These are phyloP conservation scores for Monilinia fructicola DNA, from an alignment of 2,329 filamentous ascomycete species.

Conservation along the genomic window DNA sequence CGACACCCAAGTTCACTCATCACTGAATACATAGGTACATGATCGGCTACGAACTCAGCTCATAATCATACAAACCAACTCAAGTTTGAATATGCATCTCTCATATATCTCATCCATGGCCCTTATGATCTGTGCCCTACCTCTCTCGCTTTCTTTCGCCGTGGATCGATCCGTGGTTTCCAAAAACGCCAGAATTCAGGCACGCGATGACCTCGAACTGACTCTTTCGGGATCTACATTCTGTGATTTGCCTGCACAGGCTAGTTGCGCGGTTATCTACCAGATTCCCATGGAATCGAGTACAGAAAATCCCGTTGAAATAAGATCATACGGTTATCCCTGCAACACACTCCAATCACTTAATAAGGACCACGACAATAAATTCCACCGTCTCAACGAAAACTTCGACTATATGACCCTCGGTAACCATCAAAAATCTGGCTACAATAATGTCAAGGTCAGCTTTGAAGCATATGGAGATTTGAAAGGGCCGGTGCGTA, in stretches of 20 bases:
- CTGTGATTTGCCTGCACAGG: not conserved
- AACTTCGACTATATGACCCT: not conserved
- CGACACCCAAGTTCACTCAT: too few relatives aligned
- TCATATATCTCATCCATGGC: not conserved
- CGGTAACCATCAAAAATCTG: not conserved
- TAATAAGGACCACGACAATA: not conserved
- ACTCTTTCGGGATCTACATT: too few relatives aligned
- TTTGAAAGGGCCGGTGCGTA: not conserved
- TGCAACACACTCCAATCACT: not conserved
- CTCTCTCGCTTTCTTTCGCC: not conserved
- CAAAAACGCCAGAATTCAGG: not conserved
- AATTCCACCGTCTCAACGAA: not conserved
- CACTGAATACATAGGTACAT: too few relatives aligned
- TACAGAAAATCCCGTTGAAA: not conserved
- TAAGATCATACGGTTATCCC: not conserved
- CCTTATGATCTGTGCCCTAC: not conserved
- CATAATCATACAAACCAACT: not conserved
- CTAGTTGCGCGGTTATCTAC: not conserved
- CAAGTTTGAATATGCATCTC: not conserved
- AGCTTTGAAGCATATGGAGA: not conserved
- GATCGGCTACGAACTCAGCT: not conserved
- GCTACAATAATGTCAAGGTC: not conserved
- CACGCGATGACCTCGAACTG: not conserved
- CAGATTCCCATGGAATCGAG: not conserved
- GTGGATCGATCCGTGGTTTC: not conserved